Percentiles rank a stretch among this genome's conserved stretches.
These are phyloP conservation scores for Kwoniella sp. DNA, from an alignment of 768 basidiomycete genomes.

Conservation along the genomic window DNA sequence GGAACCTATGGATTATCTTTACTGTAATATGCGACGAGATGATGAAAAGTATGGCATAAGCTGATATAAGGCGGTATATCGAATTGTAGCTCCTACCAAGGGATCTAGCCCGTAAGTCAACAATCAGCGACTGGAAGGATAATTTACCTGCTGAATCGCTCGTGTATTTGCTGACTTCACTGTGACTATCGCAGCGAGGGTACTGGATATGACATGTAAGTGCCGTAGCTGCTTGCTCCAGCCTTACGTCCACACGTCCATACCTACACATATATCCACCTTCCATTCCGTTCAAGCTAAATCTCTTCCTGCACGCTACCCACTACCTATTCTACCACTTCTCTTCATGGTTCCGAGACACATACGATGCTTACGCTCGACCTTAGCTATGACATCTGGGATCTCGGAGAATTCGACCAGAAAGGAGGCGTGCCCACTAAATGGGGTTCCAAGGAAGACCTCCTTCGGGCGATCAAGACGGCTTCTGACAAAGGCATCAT, in stretches of 20 bases:
- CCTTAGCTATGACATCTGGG: slow-evolving; percentile 52
- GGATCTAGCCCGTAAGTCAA: slow-evolving; percentile 48
- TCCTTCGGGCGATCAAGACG: slow-evolving; percentile 68
- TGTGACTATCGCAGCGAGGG: slow-evolving; percentile 45
- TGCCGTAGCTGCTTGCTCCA: not conserved
- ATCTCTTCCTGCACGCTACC: not conserved
- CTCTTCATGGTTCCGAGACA: too few species aligned
- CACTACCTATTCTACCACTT: not conserved
- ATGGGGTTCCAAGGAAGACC: slow-evolving; percentile 85
- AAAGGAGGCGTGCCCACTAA: slow-evolving; percentile 63
- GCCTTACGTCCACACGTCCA: too few species aligned
- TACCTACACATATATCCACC: not conserved
- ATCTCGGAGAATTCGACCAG: slow-evolving; percentile 57
- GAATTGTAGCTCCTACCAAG: slow-evolving; percentile 49
- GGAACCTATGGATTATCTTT: too few species aligned
- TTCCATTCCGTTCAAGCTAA: not conserved
- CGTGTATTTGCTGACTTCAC: not conserved
- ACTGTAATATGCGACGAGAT: too few species aligned
- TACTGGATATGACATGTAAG: slow-evolving; percentile 56
- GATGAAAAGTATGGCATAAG: too few species aligned
- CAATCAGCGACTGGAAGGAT: too few species aligned
- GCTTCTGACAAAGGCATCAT: slow-evolving; percentile 73
- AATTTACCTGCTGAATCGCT: slow-evolving; percentile 8
- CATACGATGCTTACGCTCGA: too few species aligned
- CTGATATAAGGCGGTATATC: too few species aligned